Percentiles rank a stretch among this genome's conserved stretches.
phyloP scores from a whole-genome alignment of 2,329 filamentous ascomycete species.

The Phialophora expanda region DNA sequence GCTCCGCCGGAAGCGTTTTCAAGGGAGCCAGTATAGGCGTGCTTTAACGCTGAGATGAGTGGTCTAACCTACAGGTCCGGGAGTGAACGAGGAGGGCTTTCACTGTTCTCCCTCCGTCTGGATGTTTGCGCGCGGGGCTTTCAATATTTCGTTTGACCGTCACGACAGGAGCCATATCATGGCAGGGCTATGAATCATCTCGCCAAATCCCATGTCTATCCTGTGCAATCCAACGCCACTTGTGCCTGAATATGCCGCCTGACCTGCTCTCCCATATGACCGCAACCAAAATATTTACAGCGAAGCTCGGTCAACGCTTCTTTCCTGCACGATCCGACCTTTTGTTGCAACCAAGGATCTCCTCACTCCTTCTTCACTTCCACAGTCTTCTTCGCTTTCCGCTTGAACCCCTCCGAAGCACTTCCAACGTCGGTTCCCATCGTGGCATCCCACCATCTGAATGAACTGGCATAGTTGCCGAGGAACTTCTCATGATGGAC shows the following conservation, averaged over 20 bases:
- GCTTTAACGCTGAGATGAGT: not conserved
- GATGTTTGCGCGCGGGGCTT: not conserved
- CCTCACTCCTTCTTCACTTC: conserved; percentile 23
- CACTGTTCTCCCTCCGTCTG: not conserved
- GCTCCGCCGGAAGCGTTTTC: not conserved
- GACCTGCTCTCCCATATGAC: conserved; percentile 9
- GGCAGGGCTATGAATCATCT: not conserved
- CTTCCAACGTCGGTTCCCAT: conserved; percentile 88
- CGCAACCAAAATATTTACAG: conserved; percentile 30
- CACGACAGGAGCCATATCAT: conserved; percentile 5
- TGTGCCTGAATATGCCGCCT: conserved; percentile 15
- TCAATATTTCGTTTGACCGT: conserved; percentile 7
- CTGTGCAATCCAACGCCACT: conserved; percentile 24
- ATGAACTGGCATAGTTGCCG: conserved; percentile 96
- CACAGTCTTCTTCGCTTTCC: conserved; percentile 25
- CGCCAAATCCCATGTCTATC: conserved; percentile 16
- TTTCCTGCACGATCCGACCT: not conserved
- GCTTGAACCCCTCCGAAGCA: conserved; percentile 28
- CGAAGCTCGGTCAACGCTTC: conserved; percentile 26
- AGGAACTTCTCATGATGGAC: conserved; percentile 98
- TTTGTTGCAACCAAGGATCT: not conserved
- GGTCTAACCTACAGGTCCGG: not conserved
- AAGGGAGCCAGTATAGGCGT: not conserved
- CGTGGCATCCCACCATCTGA: conserved; percentile 97
- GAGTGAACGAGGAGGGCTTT: not conserved